A percentile compares a stretch with the other conserved stretches of the same genome.
These are phyloP conservation scores for Fraxinus xanthoxyloides DNA, from an alignment of 305 asterid species.

Conservation along the genomic window DNA sequence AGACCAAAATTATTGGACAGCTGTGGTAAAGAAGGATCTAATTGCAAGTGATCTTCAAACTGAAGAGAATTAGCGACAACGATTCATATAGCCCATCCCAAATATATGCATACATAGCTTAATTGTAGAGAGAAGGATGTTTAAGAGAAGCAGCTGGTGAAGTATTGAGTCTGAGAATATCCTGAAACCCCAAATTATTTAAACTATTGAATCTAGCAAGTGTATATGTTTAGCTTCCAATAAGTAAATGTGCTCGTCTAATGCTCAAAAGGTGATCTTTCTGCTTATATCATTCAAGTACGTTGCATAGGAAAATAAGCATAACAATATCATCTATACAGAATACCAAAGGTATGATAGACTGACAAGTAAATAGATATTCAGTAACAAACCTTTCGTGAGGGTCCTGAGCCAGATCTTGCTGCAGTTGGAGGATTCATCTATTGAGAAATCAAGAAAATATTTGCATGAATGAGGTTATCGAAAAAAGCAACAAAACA, in stretches of 20 bases:
- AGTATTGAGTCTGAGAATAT: not conserved
- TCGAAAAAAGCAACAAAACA: constrained; percentile 1
- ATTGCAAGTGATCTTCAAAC: not conserved
- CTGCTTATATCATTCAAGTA: not conserved
- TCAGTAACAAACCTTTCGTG: constrained; percentile 64
- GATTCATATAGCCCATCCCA: not conserved
- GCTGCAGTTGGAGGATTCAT: constrained; percentile 70
- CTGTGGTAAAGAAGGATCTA: not conserved
- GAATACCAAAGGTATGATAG: not conserved
- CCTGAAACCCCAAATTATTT: not conserved
- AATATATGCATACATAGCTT: not conserved
- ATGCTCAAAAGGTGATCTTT: not conserved
- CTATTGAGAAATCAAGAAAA: constrained; percentile 46
- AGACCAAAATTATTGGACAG: not conserved
- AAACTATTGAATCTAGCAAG: not conserved
- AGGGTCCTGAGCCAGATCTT: constrained; percentile 82
- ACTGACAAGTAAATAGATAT: not conserved
- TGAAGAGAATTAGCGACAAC: not conserved
- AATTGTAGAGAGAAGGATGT: not conserved
- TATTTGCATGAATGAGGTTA: constrained; percentile 24
- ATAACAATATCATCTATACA: not conserved
- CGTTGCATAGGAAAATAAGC: not conserved
- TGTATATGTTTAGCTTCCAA: not conserved
- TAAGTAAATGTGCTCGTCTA: not conserved
- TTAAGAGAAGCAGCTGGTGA: not conserved